phyloP scores from a whole-genome alignment of 176 grass and related monocot genomes.

The Eleusine coracana region DNA sequence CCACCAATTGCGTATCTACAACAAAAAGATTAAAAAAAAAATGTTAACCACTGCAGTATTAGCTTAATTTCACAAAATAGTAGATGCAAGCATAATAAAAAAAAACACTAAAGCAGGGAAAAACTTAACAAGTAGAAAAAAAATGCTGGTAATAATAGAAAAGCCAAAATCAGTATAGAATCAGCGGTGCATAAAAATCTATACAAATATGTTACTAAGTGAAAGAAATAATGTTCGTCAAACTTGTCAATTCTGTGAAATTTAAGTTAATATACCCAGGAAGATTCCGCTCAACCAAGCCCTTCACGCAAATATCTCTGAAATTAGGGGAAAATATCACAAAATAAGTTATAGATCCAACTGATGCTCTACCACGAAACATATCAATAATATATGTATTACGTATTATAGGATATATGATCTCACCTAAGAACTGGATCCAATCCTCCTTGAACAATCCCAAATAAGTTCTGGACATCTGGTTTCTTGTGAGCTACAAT shows the following conservation, averaged over 20 bases:
- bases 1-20: slow-evolving; percentile 97
- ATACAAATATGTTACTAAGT: background rate
- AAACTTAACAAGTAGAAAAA: background rate
- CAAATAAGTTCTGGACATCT: slow-evolving; percentile 92
- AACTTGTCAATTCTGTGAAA: slow-evolving; percentile 15
- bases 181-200: background rate
- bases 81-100: slow-evolving; percentile 16
- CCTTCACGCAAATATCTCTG: slow-evolving; percentile 90
- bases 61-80: background rate
- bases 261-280: slow-evolving; percentile 62
- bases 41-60: background rate
- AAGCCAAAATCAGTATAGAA: slow-evolving; percentile 13
- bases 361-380: background rate
- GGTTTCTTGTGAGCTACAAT: slow-evolving; percentile 93
- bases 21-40: slow-evolving; percentile 20
- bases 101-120: slow-evolving; percentile 6
- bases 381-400: background rate
- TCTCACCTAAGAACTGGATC: slow-evolving; percentile 91
- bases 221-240: background rate
- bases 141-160: slow-evolving; percentile 8
- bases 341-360: slow-evolving; percentile 7
- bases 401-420: slow-evolving; percentile 30
- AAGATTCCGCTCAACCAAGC: slow-evolving; percentile 92
- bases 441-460: slow-evolving; percentile 98
- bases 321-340: slow-evolving; percentile 30